phyloP scores from a whole-genome alignment of 169 alveolate species.

The Besnoitia besnoiti region DNA sequence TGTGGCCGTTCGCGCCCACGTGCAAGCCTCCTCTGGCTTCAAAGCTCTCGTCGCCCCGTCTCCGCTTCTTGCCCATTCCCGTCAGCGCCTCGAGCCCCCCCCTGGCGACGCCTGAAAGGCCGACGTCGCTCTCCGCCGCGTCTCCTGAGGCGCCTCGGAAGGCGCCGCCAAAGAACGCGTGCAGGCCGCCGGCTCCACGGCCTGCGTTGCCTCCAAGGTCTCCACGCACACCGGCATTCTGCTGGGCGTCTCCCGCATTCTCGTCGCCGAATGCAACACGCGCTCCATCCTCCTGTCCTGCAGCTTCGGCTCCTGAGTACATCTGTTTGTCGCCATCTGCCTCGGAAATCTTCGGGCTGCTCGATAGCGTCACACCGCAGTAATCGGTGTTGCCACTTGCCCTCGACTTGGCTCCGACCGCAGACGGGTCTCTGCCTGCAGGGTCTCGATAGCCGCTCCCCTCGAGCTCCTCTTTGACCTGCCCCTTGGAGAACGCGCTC shows the following conservation, averaged over 20 bases:
- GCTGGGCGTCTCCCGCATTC: background rate
- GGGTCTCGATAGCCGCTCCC: background rate
- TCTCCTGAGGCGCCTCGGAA: background rate
- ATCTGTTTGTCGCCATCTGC: background rate
- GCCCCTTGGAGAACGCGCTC: background rate
- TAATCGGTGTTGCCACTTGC: no score
- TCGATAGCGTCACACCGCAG: background rate
- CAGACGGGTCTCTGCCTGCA: background rate
- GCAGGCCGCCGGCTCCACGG: background rate
- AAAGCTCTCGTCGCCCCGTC: background rate
- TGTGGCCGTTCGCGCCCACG: background rate
- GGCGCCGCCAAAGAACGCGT: background rate
- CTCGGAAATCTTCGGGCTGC: background rate
- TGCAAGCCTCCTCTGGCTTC: background rate
- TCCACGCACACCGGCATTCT: no score
- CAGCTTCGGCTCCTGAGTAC: no score
- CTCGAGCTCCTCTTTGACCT: background rate
- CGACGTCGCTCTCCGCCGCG: background rate
- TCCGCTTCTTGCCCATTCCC: background rate
- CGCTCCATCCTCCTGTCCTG: background rate
- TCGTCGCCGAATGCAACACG: background rate
- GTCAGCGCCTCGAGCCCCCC: background rate
- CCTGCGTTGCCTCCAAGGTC: background rate
- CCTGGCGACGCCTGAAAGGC: background rate
- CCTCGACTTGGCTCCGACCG: background rate